These are phyloP conservation scores for Phytomonas sp. DNA, from an alignment of 208 protist species.

Conservation along the genomic window DNA sequence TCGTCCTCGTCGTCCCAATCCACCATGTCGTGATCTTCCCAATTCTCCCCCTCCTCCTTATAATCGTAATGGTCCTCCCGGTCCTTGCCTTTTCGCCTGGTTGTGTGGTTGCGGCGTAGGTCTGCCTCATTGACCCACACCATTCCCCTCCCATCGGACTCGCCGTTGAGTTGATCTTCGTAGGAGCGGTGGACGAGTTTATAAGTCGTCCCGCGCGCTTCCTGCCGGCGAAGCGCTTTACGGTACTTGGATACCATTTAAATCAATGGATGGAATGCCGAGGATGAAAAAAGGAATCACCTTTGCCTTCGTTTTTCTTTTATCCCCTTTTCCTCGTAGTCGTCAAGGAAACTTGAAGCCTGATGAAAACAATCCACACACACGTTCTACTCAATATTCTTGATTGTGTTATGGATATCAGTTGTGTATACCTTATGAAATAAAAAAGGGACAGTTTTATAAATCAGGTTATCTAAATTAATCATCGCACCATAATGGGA, in stretches of 20 bases:
- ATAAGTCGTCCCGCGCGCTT: conserved; percentile 35
- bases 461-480: not conserved
- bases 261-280: not conserved
- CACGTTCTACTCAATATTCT: not conserved
- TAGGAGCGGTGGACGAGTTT: conserved; percentile 65
- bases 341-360: not conserved
- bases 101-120: conserved; percentile 30
- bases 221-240: not conserved
- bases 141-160: conserved; percentile 8
- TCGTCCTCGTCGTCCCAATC: conserved; percentile 15
- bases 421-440: not conserved
- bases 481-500: not conserved
- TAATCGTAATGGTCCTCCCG: conserved; percentile 10
- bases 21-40: conserved; percentile 19
- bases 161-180: conserved; percentile 27
- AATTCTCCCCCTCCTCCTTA: conserved; percentile 16
- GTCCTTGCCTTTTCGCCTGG: conserved; percentile 13
- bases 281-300: conserved; percentile 5
- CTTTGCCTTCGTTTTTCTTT: too few species aligned
- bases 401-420: not conserved
- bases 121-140: conserved; percentile 60
- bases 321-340: not conserved
- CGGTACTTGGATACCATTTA: not conserved
- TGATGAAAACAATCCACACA: not conserved
- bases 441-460: not conserved